Evolutionary conservation across 164 flowering plant species (phyloP).

Genomic region (Nymphaea colorata): DNA sequence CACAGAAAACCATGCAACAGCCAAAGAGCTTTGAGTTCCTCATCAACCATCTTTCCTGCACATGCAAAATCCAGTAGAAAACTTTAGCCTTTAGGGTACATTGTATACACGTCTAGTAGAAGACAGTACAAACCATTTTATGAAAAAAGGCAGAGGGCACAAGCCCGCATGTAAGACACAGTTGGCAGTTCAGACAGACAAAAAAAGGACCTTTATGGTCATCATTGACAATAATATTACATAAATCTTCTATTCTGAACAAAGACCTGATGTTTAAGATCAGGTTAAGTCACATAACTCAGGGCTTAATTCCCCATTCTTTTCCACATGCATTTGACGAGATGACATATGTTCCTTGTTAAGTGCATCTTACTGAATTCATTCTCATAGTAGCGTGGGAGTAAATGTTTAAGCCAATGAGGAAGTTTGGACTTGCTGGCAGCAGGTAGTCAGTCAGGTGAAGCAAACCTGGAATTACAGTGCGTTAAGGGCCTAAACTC

Average conservation of each 20-base stretch:
- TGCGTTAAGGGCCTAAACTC: not conserved
- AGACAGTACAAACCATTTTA: not conserved
- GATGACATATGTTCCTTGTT: too few relatives aligned
- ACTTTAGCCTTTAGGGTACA: not conserved
- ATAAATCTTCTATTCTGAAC: not conserved
- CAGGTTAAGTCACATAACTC: not conserved
- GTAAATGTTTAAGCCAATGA: not conserved
- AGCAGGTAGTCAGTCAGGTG: not conserved
- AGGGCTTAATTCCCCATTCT: too few relatives aligned
- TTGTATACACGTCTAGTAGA: not conserved
- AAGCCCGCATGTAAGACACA: too few relatives aligned
- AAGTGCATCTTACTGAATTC: too few relatives aligned
- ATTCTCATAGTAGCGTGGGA: too few relatives aligned
- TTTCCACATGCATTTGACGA: too few relatives aligned
- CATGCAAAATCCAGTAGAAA: not conserved
- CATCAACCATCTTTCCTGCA: not conserved
- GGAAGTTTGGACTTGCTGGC: not conserved
- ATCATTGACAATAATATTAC: too few relatives aligned
- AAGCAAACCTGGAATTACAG: not conserved
- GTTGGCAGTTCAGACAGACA: too few relatives aligned
- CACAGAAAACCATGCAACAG: not conserved
- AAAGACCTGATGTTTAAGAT: not conserved
- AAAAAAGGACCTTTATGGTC: too few relatives aligned
- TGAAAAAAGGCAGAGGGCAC: too few relatives aligned
- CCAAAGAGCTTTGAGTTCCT: not conserved